Evolutionary conservation across 306 rosid genomes (phyloP), one percentile per base, ranked within the genome.

Genomic region (Neltuma alba): DNA sequence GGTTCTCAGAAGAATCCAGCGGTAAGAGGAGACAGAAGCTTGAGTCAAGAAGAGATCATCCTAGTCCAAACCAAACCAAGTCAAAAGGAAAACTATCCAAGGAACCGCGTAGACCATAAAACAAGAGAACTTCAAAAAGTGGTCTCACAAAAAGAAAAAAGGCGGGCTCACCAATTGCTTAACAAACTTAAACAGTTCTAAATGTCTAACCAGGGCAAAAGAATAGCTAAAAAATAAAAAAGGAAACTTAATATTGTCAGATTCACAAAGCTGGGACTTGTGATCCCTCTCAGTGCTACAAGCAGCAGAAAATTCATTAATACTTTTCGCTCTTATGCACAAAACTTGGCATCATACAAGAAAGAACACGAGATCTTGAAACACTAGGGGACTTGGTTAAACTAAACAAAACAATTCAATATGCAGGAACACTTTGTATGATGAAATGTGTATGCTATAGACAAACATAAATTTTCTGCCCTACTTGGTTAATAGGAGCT

Each of bases 371-470:
- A 34, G 40, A 79, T 47, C 44, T 23, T 47, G 68, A 70, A 45
- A 81, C 52, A 77, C 78, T 64, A 58, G 30, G 58, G 80, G 76
- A 76, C 4, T 83, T 45, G 79, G 76, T 77, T 83, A 55, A 85
- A 79, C 92, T 90, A 73, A 85, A 88, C 80, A 78, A 87, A 80
- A 82, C 78, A 86, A 84, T 85, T 81, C 83, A 82, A 80, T 86
- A 86, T 65, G 86, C 89, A 79, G 84, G 83, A 90, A 90, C 76
- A 83, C 89, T 89, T 76, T 72, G 75, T 66, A 48, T 71, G 79
- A 75, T 86, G 80, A 74, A 84, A 83, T 81, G 82, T 87, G 96
- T 92, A 85, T 90, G 85, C 92, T 92, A 89, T 92, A 83, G 79
- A 89, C 95, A 86, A 92, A 80, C 89, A 87, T 84, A 88, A 92